Conservation (phyloP, 768 basidiomycete genomes). For the Amylocystis lapponica region DNA sequence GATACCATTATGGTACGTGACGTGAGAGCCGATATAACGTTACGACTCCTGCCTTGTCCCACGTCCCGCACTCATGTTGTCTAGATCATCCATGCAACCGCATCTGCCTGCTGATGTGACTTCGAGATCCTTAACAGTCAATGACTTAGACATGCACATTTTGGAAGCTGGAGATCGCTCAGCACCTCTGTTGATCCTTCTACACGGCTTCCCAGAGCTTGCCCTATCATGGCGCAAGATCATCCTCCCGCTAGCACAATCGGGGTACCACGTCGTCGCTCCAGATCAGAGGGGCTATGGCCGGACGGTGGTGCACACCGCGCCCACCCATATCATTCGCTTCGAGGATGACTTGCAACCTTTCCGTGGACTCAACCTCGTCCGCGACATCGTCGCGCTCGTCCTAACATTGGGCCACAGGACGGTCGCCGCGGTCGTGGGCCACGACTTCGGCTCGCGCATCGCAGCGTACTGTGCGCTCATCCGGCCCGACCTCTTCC, state of each 20-base stretch:
- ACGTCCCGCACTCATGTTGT: too few relatives aligned
- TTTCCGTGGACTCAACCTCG: slow-evolving; percentile 46
- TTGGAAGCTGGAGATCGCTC: slow-evolving; percentile 36
- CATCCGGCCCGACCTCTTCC: slow-evolving; percentile 51
- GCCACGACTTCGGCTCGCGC: slow-evolving; percentile 55
- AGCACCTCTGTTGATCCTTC: slow-evolving; percentile 44
- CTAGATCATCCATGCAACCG: slow-evolving; percentile 3
- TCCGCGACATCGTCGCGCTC: slow-evolving; percentile 46
- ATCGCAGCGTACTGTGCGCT: slow-evolving; percentile 50
- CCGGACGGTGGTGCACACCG: slow-evolving; percentile 17
- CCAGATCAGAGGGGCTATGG: slow-evolving; percentile 58
- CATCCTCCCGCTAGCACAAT: slow-evolving; percentile 40
- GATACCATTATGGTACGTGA: too few relatives aligned
- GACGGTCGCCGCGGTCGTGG: slow-evolving; percentile 44
- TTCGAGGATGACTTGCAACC: slow-evolving; percentile 47
- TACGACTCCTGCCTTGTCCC: too few relatives aligned
- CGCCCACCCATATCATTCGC: slow-evolving; percentile 15
- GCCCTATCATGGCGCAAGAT: slow-evolving; percentile 63
- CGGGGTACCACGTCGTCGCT: slow-evolving; percentile 57
- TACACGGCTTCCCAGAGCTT: slow-evolving; percentile 66
- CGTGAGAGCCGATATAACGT: too few relatives aligned
- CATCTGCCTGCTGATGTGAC: slow-evolving; percentile 24
- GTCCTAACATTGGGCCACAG: slow-evolving; percentile 45
- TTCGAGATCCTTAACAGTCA: slow-evolving; percentile 37
- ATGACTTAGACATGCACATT: slow-evolving; percentile 46